These are phyloP conservation scores for Dioscorea zingiberensis DNA, from an alignment of 106 monocot species.

Conservation along the genomic window DNA sequence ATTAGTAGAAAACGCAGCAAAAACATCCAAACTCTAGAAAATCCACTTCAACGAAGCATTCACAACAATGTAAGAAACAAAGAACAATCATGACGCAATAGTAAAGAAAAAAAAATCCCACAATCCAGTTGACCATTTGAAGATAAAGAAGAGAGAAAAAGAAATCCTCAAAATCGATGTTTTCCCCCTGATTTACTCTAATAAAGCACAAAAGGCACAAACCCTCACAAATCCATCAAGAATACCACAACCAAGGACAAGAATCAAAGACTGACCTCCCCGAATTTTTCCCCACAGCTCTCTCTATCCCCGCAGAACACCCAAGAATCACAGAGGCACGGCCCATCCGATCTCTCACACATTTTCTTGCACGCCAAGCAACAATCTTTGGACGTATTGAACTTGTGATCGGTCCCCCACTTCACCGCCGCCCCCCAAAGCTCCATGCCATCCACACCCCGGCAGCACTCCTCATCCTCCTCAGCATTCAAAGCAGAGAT, in stretches of 20 bases:
- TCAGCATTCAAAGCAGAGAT: too few relatives aligned
- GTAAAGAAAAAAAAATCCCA: neutral
- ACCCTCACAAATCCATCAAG: neutral
- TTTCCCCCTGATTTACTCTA: too few relatives aligned
- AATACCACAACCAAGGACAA: neutral
- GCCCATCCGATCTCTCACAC: slow-evolving; percentile 52
- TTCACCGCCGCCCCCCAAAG: slow-evolving; percentile 86
- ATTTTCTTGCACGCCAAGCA: slow-evolving; percentile 82
- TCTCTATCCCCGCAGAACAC: slow-evolving; percentile 85
- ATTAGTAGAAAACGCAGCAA: too few relatives aligned
- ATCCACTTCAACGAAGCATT: too few relatives aligned
- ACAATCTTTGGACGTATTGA: slow-evolving; percentile 60
- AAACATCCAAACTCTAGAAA: too few relatives aligned
- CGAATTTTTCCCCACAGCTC: slow-evolving; percentile 64
- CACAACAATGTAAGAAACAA: too few relatives aligned
- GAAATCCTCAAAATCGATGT: too few relatives aligned
- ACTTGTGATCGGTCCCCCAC: slow-evolving; percentile 75
- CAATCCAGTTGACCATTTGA: too few relatives aligned
- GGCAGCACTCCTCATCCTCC: slow-evolving; percentile 50
- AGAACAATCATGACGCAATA: too few relatives aligned
- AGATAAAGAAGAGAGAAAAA: too few relatives aligned
- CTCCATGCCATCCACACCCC: slow-evolving; percentile 69
- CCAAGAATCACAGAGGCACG: slow-evolving; percentile 90
- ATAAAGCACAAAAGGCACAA: too few relatives aligned
- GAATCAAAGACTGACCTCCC: slow-evolving; percentile 39